Evolutionary conservation across 2,329 filamentous ascomycete species (phyloP).

Genomic region (Fusarium clavum): DNA sequence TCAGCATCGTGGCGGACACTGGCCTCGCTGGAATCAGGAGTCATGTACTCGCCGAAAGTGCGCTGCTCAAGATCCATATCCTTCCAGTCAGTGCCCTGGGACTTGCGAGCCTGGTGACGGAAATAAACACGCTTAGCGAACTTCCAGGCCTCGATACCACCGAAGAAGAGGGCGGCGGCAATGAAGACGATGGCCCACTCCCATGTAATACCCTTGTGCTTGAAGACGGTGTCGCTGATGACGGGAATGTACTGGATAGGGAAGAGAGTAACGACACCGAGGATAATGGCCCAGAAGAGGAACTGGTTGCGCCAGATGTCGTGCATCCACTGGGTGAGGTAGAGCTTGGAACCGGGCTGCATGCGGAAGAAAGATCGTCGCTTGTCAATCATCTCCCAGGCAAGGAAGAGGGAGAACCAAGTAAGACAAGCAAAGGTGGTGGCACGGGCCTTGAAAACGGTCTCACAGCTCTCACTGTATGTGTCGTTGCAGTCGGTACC

Average conservation of each 20-base stretch:
- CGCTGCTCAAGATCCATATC: conserved; percentile 56
- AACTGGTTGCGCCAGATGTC: conserved; percentile 80
- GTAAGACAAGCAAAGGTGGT: conserved; percentile 80
- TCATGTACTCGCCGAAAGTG: conserved; percentile 55
- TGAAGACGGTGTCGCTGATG: conserved; percentile 69
- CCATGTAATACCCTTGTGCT: conserved; percentile 70
- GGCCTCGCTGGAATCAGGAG: conserved; percentile 44
- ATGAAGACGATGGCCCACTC: conserved; percentile 72
- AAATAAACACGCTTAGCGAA: conserved; percentile 63
- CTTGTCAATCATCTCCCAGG: conserved; percentile 82
- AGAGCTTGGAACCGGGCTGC: conserved; percentile 70
- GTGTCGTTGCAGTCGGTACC: conserved; percentile 70
- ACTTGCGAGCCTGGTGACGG: conserved; percentile 43
- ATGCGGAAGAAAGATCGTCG: conserved; percentile 81
- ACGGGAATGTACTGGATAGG: conserved; percentile 69
- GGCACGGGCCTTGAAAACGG: conserved; percentile 76
- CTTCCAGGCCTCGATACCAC: conserved; percentile 70
- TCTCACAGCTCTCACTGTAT: conserved; percentile 66
- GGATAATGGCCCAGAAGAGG: conserved; percentile 71
- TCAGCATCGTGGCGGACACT: conserved; percentile 45
- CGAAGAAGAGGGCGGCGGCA: conserved; percentile 65
- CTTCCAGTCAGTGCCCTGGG: conserved; percentile 49
- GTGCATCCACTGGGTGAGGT: conserved; percentile 73
- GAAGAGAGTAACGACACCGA: conserved; percentile 62
- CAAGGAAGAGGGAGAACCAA: conserved; percentile 80